Conservation (phyloP, 2,329 filamentous ascomycete genomes). For the Dactylellina parvicollis region DNA sequence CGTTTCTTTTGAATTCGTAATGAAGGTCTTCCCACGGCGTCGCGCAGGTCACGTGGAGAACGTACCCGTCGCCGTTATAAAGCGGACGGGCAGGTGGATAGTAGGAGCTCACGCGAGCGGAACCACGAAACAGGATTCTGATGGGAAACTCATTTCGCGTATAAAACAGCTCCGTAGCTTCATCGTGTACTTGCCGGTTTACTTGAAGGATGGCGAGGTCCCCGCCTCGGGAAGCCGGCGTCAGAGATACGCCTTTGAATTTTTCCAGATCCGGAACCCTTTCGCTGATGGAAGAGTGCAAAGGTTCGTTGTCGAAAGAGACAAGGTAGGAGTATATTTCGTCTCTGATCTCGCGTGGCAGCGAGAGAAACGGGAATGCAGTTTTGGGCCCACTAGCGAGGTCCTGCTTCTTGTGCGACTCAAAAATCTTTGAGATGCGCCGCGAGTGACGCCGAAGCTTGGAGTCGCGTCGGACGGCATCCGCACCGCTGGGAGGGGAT, state of each 20-base stretch:
- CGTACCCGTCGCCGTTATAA: conserved; percentile 14
- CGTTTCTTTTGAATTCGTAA: conserved; percentile 25
- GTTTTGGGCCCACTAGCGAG: conserved; percentile 7
- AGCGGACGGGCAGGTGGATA: background rate
- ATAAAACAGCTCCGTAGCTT: conserved; percentile 41
- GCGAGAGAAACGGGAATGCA: conserved; percentile 24
- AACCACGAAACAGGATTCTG: conserved; percentile 25
- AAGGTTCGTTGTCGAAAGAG: conserved; percentile 27
- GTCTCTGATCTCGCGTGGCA: conserved; percentile 43
- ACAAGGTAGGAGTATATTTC: conserved; percentile 46
- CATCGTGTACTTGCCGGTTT: conserved; percentile 34
- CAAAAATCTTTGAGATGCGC: conserved; percentile 12
- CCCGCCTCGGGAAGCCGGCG: conserved; percentile 7
- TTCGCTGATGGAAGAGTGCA: background rate
- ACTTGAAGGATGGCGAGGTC: conserved; percentile 25
- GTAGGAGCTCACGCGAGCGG: background rate
- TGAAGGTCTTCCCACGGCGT: conserved; percentile 40
- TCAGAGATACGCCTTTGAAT: conserved; percentile 28
- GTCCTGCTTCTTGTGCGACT: background rate
- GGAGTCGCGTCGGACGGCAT: conserved; percentile 26
- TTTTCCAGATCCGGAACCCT: conserved; percentile 2
- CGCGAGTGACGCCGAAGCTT: conserved; percentile 22
- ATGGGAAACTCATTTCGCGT: conserved; percentile 26
- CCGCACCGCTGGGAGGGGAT: background rate
- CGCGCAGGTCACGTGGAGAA: conserved; percentile 15